A percentile compares a stretch with the other conserved stretches of the same genome.
phyloP scores from a whole-genome alignment of 768 basidiomycete species.

The Tylopilus sp. region DNA sequence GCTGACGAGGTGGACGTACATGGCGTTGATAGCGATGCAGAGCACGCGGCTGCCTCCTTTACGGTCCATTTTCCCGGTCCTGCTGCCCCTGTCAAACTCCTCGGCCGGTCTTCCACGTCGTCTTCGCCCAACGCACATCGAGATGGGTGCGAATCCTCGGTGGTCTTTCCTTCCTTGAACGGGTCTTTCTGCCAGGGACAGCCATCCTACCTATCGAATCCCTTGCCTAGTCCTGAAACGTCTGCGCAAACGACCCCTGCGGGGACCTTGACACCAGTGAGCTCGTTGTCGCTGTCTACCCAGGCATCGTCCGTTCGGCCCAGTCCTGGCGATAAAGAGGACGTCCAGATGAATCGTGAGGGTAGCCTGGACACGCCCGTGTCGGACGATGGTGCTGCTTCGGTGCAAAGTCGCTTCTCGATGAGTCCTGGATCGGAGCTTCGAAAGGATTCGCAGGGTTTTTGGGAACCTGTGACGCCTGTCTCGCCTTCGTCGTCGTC shows the following conservation, averaged over 20 bases:
- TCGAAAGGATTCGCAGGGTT: conserved; percentile 26
- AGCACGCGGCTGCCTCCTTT: background rate
- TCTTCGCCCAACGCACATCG: background rate
- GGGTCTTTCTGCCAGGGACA: conserved; percentile 19
- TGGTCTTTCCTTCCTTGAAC: conserved; percentile 26
- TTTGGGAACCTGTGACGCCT: conserved; percentile 22
- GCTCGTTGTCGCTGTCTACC: background rate
- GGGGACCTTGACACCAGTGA: conserved; percentile 5
- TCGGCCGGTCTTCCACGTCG: conserved; percentile 10
- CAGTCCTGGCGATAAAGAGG: background rate
- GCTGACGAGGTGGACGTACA: conserved; percentile 12
- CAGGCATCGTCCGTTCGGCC: background rate
- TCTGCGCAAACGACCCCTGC: conserved; percentile 15
- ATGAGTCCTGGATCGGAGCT: conserved; percentile 11
- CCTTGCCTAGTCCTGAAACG: background rate
- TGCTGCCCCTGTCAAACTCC: conserved; percentile 15
- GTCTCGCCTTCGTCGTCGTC: conserved; percentile 20
- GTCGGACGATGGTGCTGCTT: conserved; percentile 2
- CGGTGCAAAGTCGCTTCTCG: conserved; percentile 6
- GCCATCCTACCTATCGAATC: background rate
- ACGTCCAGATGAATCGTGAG: background rate
- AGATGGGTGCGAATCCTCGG: conserved; percentile 8
- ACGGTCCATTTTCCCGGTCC: conserved; percentile 12
- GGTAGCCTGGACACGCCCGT: background rate
- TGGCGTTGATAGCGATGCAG: conserved; percentile 7